These are phyloP conservation scores for Leccinum incarnatum DNA, from an alignment of 768 basidiomycete species.

Conservation along the genomic window DNA sequence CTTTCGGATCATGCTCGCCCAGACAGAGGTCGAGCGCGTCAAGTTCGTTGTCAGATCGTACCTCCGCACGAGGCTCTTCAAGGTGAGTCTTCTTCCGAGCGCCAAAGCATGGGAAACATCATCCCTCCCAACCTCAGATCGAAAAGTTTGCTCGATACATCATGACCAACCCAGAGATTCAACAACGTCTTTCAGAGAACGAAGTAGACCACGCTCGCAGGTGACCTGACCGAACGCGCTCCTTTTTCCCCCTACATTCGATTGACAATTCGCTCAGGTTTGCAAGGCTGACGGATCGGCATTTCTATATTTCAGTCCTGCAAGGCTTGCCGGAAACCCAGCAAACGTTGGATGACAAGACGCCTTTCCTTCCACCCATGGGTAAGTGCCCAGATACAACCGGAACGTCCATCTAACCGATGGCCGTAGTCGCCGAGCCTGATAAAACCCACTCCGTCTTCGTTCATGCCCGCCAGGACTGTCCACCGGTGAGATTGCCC, in stretches of 20 bases:
- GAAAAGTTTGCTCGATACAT: constrained; percentile 86
- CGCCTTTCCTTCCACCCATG: constrained; percentile 73
- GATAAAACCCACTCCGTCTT: constrained; percentile 78
- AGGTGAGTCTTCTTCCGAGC: constrained; percentile 44
- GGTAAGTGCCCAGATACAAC: constrained; percentile 38
- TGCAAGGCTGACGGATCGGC: constrained; percentile 70
- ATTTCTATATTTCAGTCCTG: constrained; percentile 77
- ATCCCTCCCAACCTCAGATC: constrained; percentile 48
- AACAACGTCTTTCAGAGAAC: constrained; percentile 75
- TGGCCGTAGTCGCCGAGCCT: constrained; percentile 66
- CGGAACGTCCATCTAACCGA: constrained; percentile 2
- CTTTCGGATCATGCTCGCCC: constrained; percentile 87
- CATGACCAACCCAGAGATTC: constrained; percentile 63
- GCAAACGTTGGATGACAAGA: constrained; percentile 71
- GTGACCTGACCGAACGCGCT: constrained; percentile 35
- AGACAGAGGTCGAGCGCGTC: constrained; percentile 92
- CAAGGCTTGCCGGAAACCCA: constrained; percentile 79
- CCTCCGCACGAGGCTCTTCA: constrained; percentile 79
- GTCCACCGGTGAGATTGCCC: constrained; percentile 63
- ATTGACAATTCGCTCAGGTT: constrained; percentile 46
- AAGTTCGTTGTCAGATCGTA: constrained; percentile 92
- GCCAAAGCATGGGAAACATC: background rate
- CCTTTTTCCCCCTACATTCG: background rate
- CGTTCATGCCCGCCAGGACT: constrained; percentile 70
- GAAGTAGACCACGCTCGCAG: constrained; percentile 80